Evolutionary conservation across 2,329 filamentous ascomycete genomes (phyloP).

Genomic region (Furcasterigmium furcatum): DNA sequence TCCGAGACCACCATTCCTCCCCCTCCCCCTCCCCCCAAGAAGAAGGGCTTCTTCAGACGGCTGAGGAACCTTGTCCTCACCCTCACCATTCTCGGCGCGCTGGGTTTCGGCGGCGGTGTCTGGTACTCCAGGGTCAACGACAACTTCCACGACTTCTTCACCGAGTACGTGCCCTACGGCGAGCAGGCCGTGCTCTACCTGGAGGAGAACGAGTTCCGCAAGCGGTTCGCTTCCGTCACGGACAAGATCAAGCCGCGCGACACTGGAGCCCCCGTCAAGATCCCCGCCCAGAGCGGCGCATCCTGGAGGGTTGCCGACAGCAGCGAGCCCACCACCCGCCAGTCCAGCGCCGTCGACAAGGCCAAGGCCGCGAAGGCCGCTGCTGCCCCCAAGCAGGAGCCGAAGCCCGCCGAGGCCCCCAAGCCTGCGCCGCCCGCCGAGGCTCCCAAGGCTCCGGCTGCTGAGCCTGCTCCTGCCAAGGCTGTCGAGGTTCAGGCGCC

Average conservation of each 20-base stretch:
- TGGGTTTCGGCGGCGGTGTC: slow-evolving; percentile 83
- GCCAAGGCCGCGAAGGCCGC: slow-evolving; percentile 25
- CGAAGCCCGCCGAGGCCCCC: slow-evolving; percentile 19
- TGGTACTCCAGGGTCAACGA: slow-evolving; percentile 93
- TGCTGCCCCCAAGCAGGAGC: slow-evolving; percentile 5
- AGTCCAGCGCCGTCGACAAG: slow-evolving; percentile 47
- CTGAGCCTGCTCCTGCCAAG: slow-evolving; percentile 11
- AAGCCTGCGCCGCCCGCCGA: slow-evolving; percentile 22
- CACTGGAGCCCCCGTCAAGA: slow-evolving; percentile 70
- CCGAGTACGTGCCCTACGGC: slow-evolving; percentile 90
- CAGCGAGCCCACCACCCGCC: slow-evolving; percentile 51
- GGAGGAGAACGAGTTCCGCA: slow-evolving; percentile 90
- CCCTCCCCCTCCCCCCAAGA: slow-evolving; percentile 39
- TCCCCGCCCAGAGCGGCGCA: slow-evolving; percentile 81
- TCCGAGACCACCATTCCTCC: slow-evolving; percentile 16
- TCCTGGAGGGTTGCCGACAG: slow-evolving; percentile 74
- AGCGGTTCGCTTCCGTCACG: slow-evolving; percentile 63
- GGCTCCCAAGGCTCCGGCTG: slow-evolving; percentile 12
- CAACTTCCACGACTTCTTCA: slow-evolving; percentile 99
- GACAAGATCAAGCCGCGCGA: slow-evolving; percentile 43
- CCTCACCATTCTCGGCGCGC: slow-evolving; percentile 69
- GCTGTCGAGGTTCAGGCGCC: slow-evolving; percentile 16
- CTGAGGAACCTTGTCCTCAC: slow-evolving; percentile 77
- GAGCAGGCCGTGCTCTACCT: slow-evolving; percentile 94
- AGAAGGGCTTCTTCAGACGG: slow-evolving; percentile 67